phyloP scores from a whole-genome alignment of 257 asterid genomes.

The Lycium barbarum region DNA sequence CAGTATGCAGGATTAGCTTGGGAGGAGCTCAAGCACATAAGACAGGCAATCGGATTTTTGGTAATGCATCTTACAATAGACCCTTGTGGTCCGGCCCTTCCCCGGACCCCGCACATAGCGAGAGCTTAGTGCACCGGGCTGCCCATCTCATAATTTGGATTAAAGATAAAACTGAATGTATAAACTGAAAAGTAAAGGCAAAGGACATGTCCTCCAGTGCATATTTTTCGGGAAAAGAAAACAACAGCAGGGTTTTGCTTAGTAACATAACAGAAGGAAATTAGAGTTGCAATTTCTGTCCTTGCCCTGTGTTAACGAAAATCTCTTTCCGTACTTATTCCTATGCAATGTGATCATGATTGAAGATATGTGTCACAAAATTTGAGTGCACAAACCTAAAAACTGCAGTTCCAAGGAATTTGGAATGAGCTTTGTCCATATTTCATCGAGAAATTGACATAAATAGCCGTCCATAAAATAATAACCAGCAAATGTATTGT shows the following conservation, averaged over 20 bases:
- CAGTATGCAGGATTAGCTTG: conserved; percentile 99
- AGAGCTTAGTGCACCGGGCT: no score
- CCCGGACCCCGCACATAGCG: no score
- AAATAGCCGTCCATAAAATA: no score
- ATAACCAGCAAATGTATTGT: no score
- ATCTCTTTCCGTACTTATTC: conserved; percentile 14
- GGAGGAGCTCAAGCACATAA: conserved; percentile 99
- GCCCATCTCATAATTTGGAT: conserved; percentile 5
- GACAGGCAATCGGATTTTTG: conserved; percentile 99
- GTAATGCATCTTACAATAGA: conserved; percentile 48
- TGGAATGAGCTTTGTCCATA: conserved; percentile 11
- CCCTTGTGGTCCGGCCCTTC: no score
- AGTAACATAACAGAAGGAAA: conserved; percentile 7
- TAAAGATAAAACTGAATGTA: conserved; percentile 8
- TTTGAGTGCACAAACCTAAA: conserved; percentile 6
- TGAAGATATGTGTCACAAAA: neutral
- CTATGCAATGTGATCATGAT: conserved; percentile 1
- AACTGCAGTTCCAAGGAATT: neutral
- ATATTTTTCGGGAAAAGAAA: neutral
- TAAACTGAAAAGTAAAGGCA: neutral
- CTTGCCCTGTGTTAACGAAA: neutral
- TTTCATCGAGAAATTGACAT: neutral
- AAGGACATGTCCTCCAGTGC: conserved; percentile 20
- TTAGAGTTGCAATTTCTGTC: neutral
- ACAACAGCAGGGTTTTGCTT: neutral